A percentile compares a stretch with the other conserved stretches of the same genome.
phyloP scores from a whole-genome alignment of 305 asterid genomes.

The Fraxinus albicans region DNA sequence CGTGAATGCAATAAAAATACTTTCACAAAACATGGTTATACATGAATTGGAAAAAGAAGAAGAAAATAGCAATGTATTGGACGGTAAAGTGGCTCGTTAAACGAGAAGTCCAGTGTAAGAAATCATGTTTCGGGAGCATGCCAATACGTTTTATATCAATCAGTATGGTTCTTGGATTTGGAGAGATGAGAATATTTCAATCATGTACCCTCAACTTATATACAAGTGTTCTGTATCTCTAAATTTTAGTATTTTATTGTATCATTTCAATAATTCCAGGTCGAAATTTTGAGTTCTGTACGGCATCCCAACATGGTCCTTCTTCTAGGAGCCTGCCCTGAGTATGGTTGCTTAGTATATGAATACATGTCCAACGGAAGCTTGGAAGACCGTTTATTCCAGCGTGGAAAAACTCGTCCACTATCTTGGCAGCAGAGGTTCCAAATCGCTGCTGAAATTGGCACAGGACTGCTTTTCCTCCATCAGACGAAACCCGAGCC shows the following conservation, averaged over 20 bases:
- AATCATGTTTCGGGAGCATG: neutral
- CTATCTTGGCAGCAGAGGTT: slow-evolving; percentile 49
- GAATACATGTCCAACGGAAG: slow-evolving; percentile 52
- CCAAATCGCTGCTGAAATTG: slow-evolving; percentile 43
- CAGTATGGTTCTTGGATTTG: neutral
- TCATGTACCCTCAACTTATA: neutral
- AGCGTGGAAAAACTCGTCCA: slow-evolving; percentile 37
- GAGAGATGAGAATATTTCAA: neutral
- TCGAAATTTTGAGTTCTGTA: slow-evolving; percentile 47
- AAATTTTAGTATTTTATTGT: neutral
- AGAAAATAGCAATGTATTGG: neutral
- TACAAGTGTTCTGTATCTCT: neutral
- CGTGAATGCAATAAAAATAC: neutral
- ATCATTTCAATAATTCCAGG: slow-evolving; percentile 23
- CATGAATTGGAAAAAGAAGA: neutral
- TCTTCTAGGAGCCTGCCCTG: slow-evolving; percentile 56
- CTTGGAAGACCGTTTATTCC: slow-evolving; percentile 45
- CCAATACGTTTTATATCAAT: neutral
- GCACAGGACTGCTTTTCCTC: slow-evolving; percentile 42
- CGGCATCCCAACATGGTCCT: slow-evolving; percentile 58
- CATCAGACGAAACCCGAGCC: slow-evolving; percentile 58
- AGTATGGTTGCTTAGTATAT: slow-evolving; percentile 50
- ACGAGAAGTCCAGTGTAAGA: neutral
- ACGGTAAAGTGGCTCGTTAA: neutral
- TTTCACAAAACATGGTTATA: slow-evolving; percentile 7